A percentile compares a stretch with the other conserved stretches of the same genome.
phyloP scores from a whole-genome alignment of 768 basidiomycete species.

The Megacollybia marginata region DNA sequence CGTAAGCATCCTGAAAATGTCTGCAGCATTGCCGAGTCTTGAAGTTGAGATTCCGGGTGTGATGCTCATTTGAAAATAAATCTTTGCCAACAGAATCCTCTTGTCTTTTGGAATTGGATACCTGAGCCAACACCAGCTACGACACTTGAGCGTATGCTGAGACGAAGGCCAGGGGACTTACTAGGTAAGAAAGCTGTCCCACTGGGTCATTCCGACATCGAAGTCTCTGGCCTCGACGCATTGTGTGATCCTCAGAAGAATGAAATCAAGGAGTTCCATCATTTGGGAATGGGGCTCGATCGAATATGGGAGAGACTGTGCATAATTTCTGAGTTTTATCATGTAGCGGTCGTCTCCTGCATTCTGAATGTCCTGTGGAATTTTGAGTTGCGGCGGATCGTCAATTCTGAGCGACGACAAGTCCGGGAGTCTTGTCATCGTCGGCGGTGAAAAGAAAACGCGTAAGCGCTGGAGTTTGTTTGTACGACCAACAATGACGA shows the following conservation, averaged over 20 bases:
- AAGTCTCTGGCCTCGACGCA: slow-evolving; percentile 76
- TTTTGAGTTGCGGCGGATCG: slow-evolving; percentile 20
- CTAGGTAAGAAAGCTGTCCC: slow-evolving; percentile 74
- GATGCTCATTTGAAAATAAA: slow-evolving; percentile 72
- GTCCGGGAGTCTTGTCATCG: slow-evolving; percentile 37
- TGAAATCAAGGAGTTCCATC: slow-evolving; percentile 69
- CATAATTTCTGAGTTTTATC: slow-evolving; percentile 56
- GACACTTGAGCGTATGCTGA: neutral
- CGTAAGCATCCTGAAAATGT: slow-evolving; percentile 51
- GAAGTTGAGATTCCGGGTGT: slow-evolving; percentile 72
- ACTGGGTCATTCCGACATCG: slow-evolving; percentile 71
- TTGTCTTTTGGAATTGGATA: slow-evolving; percentile 82
- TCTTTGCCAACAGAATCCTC: slow-evolving; percentile 62
- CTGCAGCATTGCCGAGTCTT: slow-evolving; percentile 58
- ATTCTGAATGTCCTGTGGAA: slow-evolving; percentile 24
- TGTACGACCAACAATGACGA: no score
- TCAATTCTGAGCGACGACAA: slow-evolving; percentile 37
- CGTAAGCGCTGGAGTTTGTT: no score
- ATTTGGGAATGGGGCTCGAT: slow-evolving; percentile 72
- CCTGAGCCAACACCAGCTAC: slow-evolving; percentile 75
- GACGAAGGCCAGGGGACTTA: slow-evolving; percentile 27
- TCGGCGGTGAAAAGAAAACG: slow-evolving; percentile 17
- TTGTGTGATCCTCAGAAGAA: slow-evolving; percentile 61
- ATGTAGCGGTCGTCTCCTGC: slow-evolving; percentile 38
- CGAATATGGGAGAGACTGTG: slow-evolving; percentile 63